A percentile compares a stretch with the other conserved stretches of the same genome.
phyloP scores from a whole-genome alignment of 1,139 yeast species.

The Candida glucosophila region DNA sequence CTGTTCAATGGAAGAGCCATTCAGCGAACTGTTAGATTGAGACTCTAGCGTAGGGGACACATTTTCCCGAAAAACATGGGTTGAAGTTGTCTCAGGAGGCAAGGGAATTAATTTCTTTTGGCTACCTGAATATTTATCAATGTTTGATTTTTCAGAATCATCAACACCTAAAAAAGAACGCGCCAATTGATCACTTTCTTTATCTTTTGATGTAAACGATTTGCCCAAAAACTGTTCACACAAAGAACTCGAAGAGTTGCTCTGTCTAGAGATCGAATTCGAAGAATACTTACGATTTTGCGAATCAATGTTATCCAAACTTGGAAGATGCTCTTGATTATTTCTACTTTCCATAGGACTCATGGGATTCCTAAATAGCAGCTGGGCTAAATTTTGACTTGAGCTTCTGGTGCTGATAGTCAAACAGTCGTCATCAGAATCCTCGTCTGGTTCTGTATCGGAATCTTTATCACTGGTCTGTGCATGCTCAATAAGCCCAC shows the following conservation, averaged over 20 bases:
- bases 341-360: slow-evolving; percentile 9
- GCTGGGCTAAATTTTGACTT: slow-evolving; percentile 40
- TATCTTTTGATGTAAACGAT: slow-evolving; percentile 3
- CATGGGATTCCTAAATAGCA: slow-evolving; percentile 25
- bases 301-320: slow-evolving; percentile 16
- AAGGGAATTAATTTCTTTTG: slow-evolving; percentile 34
- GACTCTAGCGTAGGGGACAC: slow-evolving; percentile 19
- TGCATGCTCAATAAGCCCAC: background rate
- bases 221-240: slow-evolving; percentile 25
- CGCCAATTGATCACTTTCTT: slow-evolving; percentile 2
- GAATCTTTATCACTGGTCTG: slow-evolving; percentile 4
- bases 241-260: slow-evolving; percentile 32
- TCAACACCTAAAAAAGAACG: slow-evolving; percentile 2
- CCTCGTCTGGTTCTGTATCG: slow-evolving; percentile 9
- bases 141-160: slow-evolving; percentile 1
- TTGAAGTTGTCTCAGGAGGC: slow-evolving; percentile 40
- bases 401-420: slow-evolving; percentile 34
- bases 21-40: slow-evolving; percentile 7
- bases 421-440: slow-evolving; percentile 25
- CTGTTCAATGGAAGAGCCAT: slow-evolving; percentile 24
- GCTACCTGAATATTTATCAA: too few relatives aligned
- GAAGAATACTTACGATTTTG: slow-evolving; percentile 30
- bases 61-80: slow-evolving; percentile 25
- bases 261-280: slow-evolving; percentile 31
- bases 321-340: slow-evolving; percentile 18